Evolutionary conservation across 441 rosid genomes (phyloP), one percentile per base, ranked within the genome.

Genomic region (Adansonia rubrostipa): DNA sequence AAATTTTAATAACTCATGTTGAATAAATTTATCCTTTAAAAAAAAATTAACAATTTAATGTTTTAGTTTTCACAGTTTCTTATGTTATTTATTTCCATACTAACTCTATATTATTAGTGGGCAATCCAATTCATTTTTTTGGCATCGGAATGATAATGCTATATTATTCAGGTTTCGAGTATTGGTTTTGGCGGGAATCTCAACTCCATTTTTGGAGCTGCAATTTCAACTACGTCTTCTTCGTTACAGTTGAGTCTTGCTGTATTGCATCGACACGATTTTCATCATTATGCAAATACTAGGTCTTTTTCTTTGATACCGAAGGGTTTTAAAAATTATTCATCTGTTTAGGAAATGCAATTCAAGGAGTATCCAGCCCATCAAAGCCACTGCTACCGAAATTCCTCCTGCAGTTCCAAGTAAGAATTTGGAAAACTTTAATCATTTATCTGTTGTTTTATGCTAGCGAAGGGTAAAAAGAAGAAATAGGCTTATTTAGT

Each of bases 331-430:
- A 24, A 64, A 48, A 77, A 68, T 76, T 68, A 53, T 4, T 79
- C 14, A 15, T 33, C 15, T 73, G 1, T 67, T 17, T 85, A 96
- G 97, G 74, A 83, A 66, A 74, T 77, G 87, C 88, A 74, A 62
- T 47, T 81, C 67, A 42, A 83, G 78, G 84, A 85, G 81, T 71
- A 77, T 87, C 70, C 94, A 88, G 70, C 91, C 96, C 14, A 78
- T 92, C 87, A 88, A 82, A 87, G 98, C 98, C 78, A 92, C 93
- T 1, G 99, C 98, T 56, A 89, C 95, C 0, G 85, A 87, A 83
- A 80, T 85, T 63, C 98, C 98, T 76, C 87, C 93, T 14, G 77
- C 86, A 4, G 75, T 90, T 74, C 85, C 74, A 60, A 86, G 99
- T 96, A 83, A 85, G 97, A 77, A 74, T 62, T 13, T 48, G 42